Conservation (phyloP, 169 alveolate species). For the Cystoisospora suis region DNA sequence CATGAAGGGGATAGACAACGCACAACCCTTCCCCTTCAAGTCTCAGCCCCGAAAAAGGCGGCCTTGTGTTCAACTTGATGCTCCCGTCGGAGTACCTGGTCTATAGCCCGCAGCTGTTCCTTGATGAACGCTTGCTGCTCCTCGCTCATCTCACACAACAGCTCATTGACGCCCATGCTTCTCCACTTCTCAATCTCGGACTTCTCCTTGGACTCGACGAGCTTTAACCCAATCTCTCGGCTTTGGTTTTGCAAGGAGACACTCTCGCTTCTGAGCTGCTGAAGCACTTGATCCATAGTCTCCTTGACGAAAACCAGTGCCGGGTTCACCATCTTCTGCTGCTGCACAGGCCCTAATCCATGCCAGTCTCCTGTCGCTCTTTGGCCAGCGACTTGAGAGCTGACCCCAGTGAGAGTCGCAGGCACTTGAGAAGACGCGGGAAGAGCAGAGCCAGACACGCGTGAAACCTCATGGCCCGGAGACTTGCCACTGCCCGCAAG, state of each 20-base stretch:
- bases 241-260: conserved; percentile 57
- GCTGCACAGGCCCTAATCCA: conserved; percentile 7
- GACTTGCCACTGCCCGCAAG: conserved; percentile 18
- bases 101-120: conserved; percentile 64
- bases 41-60: no score
- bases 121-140: conserved; percentile 62
- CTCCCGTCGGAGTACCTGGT: conserved; percentile 35
- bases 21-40: no score
- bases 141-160: conserved; percentile 35
- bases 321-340: conserved; percentile 46
- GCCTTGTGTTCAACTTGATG: no score
- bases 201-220: conserved; percentile 33
- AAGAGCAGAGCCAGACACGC: conserved; percentile 22
- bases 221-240: conserved; percentile 48
- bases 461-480: conserved; percentile 31
- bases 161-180: conserved; percentile 55
- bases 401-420: no score
- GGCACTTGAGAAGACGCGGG: conserved; percentile 33
- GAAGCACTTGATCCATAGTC: conserved; percentile 58
- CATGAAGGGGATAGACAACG: no score
- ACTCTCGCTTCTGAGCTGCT: conserved; percentile 47
- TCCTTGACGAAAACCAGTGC: conserved; percentile 54
- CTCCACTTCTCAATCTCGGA: conserved; percentile 43
- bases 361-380: conserved; percentile 8
- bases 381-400: neutral